Conservation (phyloP, 345 rosid species). For the Erodium maritimum region DNA sequence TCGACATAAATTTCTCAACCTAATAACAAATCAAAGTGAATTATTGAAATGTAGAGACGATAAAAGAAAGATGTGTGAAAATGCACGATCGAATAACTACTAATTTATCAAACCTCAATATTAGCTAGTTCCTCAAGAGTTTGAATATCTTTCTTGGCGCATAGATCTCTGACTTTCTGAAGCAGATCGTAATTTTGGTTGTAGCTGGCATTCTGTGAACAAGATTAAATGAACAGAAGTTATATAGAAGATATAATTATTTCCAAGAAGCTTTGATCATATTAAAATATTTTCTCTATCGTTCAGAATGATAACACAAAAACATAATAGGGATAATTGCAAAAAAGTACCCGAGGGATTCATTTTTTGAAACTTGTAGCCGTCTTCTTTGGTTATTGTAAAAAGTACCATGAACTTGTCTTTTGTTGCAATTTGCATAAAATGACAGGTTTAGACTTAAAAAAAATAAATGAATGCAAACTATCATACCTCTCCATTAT, state of each 20-base stretch:
- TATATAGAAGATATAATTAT: background rate
- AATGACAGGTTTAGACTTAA: no score
- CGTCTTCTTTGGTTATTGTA: no score
- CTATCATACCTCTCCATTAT: constrained; percentile 54
- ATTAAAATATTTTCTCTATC: no score
- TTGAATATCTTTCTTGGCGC: constrained; percentile 40
- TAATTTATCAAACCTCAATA: constrained; percentile 32
- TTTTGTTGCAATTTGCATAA: no score
- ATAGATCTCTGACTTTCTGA: constrained; percentile 50
- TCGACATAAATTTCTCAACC: constrained; percentile 72
- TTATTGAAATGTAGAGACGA: background rate
- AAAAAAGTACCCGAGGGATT: no score
- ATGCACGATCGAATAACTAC: background rate
- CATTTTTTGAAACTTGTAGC: no score
- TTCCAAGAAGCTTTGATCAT: background rate
- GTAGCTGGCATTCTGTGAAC: constrained; percentile 39
- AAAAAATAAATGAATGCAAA: constrained; percentile 5
- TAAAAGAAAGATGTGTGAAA: background rate
- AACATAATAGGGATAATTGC: no score
- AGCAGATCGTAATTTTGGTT: constrained; percentile 34
- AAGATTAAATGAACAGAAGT: background rate
- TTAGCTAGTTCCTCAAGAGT: constrained; percentile 44
- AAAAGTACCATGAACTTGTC: no score
- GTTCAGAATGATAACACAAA: no score
- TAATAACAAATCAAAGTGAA: constrained; percentile 13